Percentiles rank a stretch among this genome's conserved stretches.
Evolutionary conservation across 192 early-diverging fungal species (phyloP).

Genomic region (Podila clonocystis): DNA sequence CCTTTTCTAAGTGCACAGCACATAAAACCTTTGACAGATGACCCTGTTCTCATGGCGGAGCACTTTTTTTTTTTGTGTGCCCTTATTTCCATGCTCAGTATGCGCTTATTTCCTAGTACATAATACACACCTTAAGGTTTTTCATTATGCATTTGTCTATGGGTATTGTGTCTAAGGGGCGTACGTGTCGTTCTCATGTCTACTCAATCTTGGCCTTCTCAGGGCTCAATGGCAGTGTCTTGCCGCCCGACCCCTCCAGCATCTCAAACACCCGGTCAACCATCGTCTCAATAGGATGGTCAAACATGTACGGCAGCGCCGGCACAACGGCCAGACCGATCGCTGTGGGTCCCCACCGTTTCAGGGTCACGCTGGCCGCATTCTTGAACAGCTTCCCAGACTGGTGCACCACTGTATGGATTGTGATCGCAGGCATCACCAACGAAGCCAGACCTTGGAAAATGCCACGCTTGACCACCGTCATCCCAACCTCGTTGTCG

Average conservation of each 20-base stretch:
- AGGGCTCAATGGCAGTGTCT: conserved; percentile 41
- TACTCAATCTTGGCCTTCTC: too few relatives aligned
- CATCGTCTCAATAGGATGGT: conserved; percentile 69
- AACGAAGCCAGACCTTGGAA: conserved; percentile 73
- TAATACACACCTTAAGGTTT: too few relatives aligned
- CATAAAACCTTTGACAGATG: too few relatives aligned
- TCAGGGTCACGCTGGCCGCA: conserved; percentile 54
- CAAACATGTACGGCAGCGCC: conserved; percentile 69
- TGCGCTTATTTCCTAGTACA: too few relatives aligned
- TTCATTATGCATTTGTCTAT: too few relatives aligned
- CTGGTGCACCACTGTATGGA: conserved; percentile 69
- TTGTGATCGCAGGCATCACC: conserved; percentile 66
- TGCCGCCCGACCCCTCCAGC: conserved; percentile 39
- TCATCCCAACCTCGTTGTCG: conserved; percentile 52
- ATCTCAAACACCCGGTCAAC: conserved; percentile 70
- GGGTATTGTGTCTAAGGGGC: too few relatives aligned
- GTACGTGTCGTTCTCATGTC: too few relatives aligned
- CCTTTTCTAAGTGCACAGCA: too few relatives aligned
- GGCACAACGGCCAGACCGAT: conserved; percentile 69
- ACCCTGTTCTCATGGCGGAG: too few relatives aligned
- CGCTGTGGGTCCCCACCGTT: conserved; percentile 68
- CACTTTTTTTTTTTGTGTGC: too few relatives aligned
- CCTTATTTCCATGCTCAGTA: too few relatives aligned
- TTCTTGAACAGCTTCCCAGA: conserved; percentile 53
- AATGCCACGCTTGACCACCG: conserved; percentile 63